Conservation (phyloP, 306 rosid genomes). For the Quercus suber region DNA sequence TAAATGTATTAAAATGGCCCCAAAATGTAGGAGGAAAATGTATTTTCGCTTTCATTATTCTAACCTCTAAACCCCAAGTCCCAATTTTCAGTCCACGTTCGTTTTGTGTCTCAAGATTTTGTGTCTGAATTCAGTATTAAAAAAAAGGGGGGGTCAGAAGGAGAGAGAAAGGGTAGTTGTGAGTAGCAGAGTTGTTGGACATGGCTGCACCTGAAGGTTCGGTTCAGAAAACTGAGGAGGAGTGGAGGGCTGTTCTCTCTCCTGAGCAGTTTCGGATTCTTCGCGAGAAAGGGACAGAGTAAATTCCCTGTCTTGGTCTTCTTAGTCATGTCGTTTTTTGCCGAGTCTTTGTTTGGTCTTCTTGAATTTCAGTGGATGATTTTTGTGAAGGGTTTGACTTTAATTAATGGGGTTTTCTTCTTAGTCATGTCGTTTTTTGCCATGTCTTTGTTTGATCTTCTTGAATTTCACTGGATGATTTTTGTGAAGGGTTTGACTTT, state of each 20-base stretch:
- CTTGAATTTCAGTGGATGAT: too few relatives aligned
- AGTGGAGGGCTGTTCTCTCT: conserved; percentile 72
- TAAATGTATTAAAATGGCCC: too few relatives aligned
- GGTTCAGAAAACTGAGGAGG: conserved; percentile 65
- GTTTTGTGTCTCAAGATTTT: background rate
- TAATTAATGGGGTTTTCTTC: background rate
- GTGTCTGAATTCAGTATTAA: background rate
- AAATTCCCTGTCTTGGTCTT: conserved; percentile 8
- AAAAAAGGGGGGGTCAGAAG: background rate
- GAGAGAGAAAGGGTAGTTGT: background rate
- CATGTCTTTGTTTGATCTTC: too few relatives aligned
- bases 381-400: background rate
- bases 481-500: background rate
- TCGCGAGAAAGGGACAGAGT: conserved; percentile 82
- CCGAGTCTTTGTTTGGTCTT: too few relatives aligned
- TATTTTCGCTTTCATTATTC: too few relatives aligned
- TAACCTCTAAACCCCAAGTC: too few relatives aligned
- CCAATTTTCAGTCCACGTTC: conserved; percentile 45
- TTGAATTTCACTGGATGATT: too few relatives aligned
- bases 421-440: too few relatives aligned
- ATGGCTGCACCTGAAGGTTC: conserved; percentile 33
- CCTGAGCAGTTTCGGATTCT: conserved; percentile 84
- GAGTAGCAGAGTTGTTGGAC: background rate
- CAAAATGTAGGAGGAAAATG: too few relatives aligned
- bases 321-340: too few relatives aligned